phyloP scores from a whole-genome alignment of 2,329 filamentous ascomycete genomes.

The Paecilomyces sp. region DNA sequence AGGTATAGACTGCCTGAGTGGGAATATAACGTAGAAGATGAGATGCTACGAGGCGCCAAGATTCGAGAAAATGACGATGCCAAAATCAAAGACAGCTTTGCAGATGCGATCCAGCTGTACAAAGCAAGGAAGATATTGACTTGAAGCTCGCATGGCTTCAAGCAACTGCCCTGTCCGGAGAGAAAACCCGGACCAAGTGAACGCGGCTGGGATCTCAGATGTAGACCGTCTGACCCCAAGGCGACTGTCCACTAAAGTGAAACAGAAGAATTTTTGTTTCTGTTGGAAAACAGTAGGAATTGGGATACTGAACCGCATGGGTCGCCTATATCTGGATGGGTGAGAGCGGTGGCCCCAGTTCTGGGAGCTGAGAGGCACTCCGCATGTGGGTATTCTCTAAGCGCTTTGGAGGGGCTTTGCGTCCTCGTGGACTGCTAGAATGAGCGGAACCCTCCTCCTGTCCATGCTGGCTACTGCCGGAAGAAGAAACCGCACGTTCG shows the following conservation, averaged over 20 bases:
- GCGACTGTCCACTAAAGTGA: not conserved
- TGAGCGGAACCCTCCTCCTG: slow-evolving; percentile 28
- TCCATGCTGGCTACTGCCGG: slow-evolving; percentile 53
- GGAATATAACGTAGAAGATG: not conserved
- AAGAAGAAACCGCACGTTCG: slow-evolving; percentile 56
- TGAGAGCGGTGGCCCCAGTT: slow-evolving; percentile 41
- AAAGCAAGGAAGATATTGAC: not conserved
- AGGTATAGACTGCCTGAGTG: not conserved
- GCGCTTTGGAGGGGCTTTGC: slow-evolving; percentile 25
- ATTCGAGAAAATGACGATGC: not conserved
- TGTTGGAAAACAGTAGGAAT: not conserved
- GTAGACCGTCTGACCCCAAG: not conserved
- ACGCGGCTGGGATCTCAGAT: not conserved
- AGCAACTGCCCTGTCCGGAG: not conserved
- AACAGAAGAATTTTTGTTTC: not conserved
- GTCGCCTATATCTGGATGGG: slow-evolving; percentile 37
- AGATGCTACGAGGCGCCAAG: not conserved
- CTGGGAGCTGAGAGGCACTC: slow-evolving; percentile 38
- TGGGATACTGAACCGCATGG: not conserved
- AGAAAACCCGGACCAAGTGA: not conserved
- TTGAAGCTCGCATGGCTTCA: not conserved
- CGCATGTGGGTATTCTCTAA: slow-evolving; percentile 27
- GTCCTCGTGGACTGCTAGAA: slow-evolving; percentile 21
- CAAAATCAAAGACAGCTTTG: not conserved
- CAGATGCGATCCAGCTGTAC: not conserved